Percentiles rank a stretch among this genome's conserved stretches.
phyloP scores from a whole-genome alignment of 2,329 filamentous ascomycete species.

The Beauveria australis region DNA sequence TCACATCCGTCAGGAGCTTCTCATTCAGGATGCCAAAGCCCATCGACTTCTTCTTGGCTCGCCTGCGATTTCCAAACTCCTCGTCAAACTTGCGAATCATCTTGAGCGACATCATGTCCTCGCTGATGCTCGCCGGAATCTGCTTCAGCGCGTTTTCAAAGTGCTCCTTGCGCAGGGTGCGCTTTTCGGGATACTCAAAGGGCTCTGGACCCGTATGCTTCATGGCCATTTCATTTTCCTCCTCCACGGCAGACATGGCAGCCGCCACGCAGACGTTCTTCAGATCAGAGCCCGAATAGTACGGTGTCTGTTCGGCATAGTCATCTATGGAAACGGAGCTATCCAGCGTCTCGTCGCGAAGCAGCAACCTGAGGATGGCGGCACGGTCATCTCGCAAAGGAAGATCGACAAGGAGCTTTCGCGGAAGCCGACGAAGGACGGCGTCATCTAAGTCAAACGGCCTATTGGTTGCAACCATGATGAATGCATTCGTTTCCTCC shows the following conservation, averaged over 20 bases:
- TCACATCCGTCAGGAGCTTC: slow-evolving; percentile 26
- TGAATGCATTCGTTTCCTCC: slow-evolving; percentile 73
- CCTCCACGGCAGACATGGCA: slow-evolving; percentile 69
- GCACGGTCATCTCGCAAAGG: slow-evolving; percentile 58
- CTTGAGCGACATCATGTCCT: slow-evolving; percentile 81
- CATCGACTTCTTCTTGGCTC: slow-evolving; percentile 51
- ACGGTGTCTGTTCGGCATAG: slow-evolving; percentile 59
- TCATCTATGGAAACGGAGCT: slow-evolving; percentile 50
- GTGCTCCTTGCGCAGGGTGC: slow-evolving; percentile 53
- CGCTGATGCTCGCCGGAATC: slow-evolving; percentile 85
- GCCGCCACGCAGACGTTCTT: slow-evolving; percentile 78
- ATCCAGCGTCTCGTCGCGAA: slow-evolving; percentile 59
- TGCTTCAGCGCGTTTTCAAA: slow-evolving; percentile 82
- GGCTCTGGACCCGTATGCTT: slow-evolving; percentile 31
- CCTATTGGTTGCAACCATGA: slow-evolving; percentile 96
- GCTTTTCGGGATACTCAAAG: slow-evolving; percentile 54
- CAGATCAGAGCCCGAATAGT: slow-evolving; percentile 76
- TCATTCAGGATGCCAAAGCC: slow-evolving; percentile 47
- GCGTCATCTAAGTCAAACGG: slow-evolving; percentile 92
- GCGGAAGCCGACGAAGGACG: slow-evolving; percentile 66
- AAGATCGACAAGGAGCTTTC: slow-evolving; percentile 65
- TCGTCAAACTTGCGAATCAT: slow-evolving; percentile 94
- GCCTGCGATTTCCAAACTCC: slow-evolving; percentile 77
- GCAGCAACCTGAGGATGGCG: slow-evolving; percentile 62
- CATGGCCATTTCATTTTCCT: slow-evolving; percentile 48